Evolutionary conservation across 2,329 filamentous ascomycete genomes (phyloP).

Genomic region (Immersiporthe knoxdaviesiana): DNA sequence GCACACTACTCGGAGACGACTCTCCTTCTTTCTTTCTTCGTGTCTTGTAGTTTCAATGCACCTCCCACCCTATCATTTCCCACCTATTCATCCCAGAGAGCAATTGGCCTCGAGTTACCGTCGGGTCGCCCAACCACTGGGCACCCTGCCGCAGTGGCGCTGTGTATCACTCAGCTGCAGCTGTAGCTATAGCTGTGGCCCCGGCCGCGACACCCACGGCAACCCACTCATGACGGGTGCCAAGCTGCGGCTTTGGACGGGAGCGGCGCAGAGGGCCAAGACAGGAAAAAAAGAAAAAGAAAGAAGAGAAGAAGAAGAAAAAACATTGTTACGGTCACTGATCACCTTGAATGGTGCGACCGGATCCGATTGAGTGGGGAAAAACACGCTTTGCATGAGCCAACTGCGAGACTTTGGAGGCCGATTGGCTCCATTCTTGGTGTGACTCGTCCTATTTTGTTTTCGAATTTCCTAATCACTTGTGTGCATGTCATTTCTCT

Average conservation of each 20-base stretch:
- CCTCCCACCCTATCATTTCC: background rate
- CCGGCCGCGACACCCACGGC: constrained; percentile 8
- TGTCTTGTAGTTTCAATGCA: background rate
- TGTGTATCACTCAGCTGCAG: constrained; percentile 1
- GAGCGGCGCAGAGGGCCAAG: background rate
- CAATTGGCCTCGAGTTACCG: background rate
- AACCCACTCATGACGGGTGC: constrained; percentile 26
- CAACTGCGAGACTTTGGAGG: background rate
- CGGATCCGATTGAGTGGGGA: background rate
- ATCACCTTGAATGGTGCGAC: background rate
- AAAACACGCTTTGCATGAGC: background rate
- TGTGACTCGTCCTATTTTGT: constrained; percentile 3
- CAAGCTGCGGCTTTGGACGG: constrained; percentile 21
- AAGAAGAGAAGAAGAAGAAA: background rate
- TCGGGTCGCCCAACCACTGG: background rate
- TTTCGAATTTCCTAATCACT: background rate
- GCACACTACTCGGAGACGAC: background rate
- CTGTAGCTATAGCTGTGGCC: background rate
- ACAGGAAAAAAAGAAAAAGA: background rate
- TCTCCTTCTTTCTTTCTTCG: background rate
- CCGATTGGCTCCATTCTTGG: background rate
- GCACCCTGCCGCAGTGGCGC: background rate
- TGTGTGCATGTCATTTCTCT: background rate
- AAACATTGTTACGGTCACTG: background rate
- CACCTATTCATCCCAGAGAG: background rate